phyloP scores from a whole-genome alignment of 306 rosid species.

The Senna siamea region DNA sequence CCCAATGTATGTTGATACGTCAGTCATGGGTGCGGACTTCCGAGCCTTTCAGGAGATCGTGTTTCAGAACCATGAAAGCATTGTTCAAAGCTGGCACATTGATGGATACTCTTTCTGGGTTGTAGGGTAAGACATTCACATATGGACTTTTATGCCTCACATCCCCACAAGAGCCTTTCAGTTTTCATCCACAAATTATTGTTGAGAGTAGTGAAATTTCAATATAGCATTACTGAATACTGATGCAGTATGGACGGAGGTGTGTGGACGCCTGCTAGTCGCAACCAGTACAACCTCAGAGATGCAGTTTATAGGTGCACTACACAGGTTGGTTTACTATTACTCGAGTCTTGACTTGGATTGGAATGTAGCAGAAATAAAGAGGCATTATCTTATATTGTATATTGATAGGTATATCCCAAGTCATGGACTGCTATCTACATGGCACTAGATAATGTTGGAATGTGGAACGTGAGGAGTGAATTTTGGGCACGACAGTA shows the following conservation, averaged over 20 bases:
- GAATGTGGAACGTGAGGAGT: conserved; percentile 86
- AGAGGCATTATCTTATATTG: background rate
- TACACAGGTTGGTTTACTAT: conserved; percentile 64
- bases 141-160: background rate
- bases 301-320: conserved; percentile 82
- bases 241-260: conserved; percentile 86
- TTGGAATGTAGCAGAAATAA: background rate
- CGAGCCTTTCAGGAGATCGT: conserved; percentile 78
- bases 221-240: background rate
- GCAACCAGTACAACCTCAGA: conserved; percentile 73
- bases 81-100: conserved; percentile 76
- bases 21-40: conserved; percentile 83
- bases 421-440: conserved; percentile 93
- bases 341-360: background rate
- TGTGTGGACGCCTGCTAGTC: conserved; percentile 67
- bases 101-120: conserved; percentile 91
- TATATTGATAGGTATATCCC: conserved; percentile 64
- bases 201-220: background rate
- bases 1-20: conserved; percentile 70
- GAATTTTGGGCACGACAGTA: conserved; percentile 90
- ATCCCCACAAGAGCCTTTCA: background rate
- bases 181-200: background rate
- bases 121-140: conserved; percentile 59
- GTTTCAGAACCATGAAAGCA: conserved; percentile 73
- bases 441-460: conserved; percentile 84